Percentiles rank a stretch among this genome's conserved stretches.
Evolutionary conservation across 2,329 filamentous ascomycete genomes (phyloP).

Genomic region (Aureobasidium mangrovei): DNA sequence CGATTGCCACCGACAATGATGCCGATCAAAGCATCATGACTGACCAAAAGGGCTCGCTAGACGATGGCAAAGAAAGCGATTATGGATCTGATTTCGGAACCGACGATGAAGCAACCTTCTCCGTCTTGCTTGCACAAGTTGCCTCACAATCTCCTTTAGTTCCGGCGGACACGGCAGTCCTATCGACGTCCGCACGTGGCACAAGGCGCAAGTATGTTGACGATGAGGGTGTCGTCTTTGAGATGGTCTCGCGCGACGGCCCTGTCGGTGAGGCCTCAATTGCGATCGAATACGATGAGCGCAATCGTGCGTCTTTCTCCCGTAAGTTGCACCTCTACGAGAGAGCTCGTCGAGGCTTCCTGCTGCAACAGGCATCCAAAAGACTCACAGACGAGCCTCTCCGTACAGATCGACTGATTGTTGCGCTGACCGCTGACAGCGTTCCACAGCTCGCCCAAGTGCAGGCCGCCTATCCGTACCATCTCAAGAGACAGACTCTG

Average conservation of each 20-base stretch:
- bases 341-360: too few relatives aligned
- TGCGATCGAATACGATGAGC: slow-evolving; percentile 36
- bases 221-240: slow-evolving; percentile 15
- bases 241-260: slow-evolving; percentile 15
- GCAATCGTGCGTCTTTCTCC: slow-evolving; percentile 28
- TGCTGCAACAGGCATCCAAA: too few relatives aligned
- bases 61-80: slow-evolving; percentile 37
- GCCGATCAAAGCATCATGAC: slow-evolving; percentile 7
- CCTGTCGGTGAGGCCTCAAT: slow-evolving; percentile 24
- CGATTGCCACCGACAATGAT: slow-evolving; percentile 8
- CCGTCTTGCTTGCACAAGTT: slow-evolving; percentile 42
- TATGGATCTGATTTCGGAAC: slow-evolving; percentile 56
- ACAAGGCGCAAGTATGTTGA: slow-evolving; percentile 13
- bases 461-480: slow-evolving; percentile 19
- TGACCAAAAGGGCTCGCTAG: background rate
- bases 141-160: slow-evolving; percentile 25
- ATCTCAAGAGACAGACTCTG: slow-evolving; percentile 13
- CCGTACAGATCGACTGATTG: background rate
- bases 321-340: slow-evolving; percentile 18
- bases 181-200: slow-evolving; percentile 6
- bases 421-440: slow-evolving; percentile 32
- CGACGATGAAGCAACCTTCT: slow-evolving; percentile 47
- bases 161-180: background rate
- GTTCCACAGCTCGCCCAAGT: slow-evolving; percentile 25
- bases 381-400: too few relatives aligned